Evolutionary conservation across 192 early-diverging fungal species (phyloP).

Genomic region (Coemansia sp.): DNA sequence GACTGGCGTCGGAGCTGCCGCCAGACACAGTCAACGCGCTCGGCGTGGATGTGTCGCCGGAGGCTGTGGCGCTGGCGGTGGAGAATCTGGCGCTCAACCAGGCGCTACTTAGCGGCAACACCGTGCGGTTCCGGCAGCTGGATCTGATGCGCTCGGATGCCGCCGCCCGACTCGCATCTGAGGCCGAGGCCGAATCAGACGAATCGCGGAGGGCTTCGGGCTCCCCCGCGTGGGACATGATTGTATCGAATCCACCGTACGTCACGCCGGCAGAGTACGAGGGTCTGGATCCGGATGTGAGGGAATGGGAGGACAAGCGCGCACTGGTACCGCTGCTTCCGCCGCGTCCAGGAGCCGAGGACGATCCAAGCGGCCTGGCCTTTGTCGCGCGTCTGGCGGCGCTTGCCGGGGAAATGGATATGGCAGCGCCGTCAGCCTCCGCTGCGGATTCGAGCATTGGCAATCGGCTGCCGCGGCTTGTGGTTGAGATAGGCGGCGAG

Average conservation of each 20-base stretch:
- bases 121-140: constrained; percentile 51
- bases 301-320: constrained; percentile 81
- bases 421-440: neutral
- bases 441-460: neutral
- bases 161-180: neutral
- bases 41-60: constrained; percentile 66
- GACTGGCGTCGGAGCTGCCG: constrained; percentile 63
- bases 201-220: neutral
- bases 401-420: constrained; percentile 20
- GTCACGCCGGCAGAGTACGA: constrained; percentile 70
- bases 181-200: neutral
- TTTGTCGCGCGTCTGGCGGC: constrained; percentile 34
- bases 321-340: constrained; percentile 62
- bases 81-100: constrained; percentile 55
- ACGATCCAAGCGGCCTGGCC: constrained; percentile 29
- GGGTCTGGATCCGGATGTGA: constrained; percentile 68
- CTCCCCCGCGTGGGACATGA: constrained; percentile 58
- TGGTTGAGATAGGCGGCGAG: constrained; percentile 81
- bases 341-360: neutral
- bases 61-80: constrained; percentile 64
- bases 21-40: constrained; percentile 46
- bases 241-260: constrained; percentile 94
- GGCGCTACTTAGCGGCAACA: constrained; percentile 14
- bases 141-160: constrained; percentile 38
- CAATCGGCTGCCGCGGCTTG: constrained; percentile 60